Conservation (phyloP, 169 alveolate species). For the Plasmodium fragile region DNA sequence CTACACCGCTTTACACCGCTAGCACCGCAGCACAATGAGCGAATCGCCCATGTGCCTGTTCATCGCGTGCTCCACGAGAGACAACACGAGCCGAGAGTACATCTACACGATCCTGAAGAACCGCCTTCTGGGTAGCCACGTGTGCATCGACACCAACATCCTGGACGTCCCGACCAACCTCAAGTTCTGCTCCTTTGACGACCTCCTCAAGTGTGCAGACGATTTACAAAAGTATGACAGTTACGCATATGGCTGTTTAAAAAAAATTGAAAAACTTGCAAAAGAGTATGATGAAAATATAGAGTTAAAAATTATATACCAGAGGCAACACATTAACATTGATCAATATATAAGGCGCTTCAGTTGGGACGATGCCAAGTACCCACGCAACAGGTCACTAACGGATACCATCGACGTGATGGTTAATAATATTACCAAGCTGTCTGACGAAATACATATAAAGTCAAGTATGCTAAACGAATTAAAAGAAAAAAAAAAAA, state of each 20-base stretch:
- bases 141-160: constrained; percentile 81
- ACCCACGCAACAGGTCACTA: constrained; percentile 88
- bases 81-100: constrained; percentile 81
- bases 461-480: constrained; percentile 87
- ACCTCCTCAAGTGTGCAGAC: constrained; percentile 86
- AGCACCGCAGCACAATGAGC: constrained; percentile 17
- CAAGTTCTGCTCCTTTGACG: constrained; percentile 88
- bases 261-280: constrained; percentile 84
- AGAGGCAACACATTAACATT: constrained; percentile 85
- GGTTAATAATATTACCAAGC: constrained; percentile 85
- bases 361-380: constrained; percentile 93
- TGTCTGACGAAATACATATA: constrained; percentile 86
- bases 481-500: constrained; percentile 82
- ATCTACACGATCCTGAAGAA: constrained; percentile 80
- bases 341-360: constrained; percentile 86
- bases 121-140: constrained; percentile 79
- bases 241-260: constrained; percentile 84
- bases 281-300: constrained; percentile 81
- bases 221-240: constrained; percentile 88
- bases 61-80: constrained; percentile 81
- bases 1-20: background rate
- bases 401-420: constrained; percentile 87
- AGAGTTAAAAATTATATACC: constrained; percentile 84
- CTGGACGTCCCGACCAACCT: constrained; percentile 88
- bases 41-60: constrained; percentile 79